Evolutionary conservation across 1,139 yeast genomes (phyloP), one percentile per base, ranked within the genome.

Genomic region (Yueomyces sp.): DNA sequence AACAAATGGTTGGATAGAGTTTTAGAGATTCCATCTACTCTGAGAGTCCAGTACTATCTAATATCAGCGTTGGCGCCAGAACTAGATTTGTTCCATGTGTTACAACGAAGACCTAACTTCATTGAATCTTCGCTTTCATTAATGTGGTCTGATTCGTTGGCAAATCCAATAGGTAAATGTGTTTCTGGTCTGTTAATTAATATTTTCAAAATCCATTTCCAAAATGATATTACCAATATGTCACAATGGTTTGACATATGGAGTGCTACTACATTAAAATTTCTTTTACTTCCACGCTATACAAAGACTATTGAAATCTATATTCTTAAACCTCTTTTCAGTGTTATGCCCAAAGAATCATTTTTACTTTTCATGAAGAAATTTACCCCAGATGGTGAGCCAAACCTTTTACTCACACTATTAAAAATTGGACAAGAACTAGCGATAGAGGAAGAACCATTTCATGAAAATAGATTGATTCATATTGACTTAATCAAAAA

Each of bases 131-230:
- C 84, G 6, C 57, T 83, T 7, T 49, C 63, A 0, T 59, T 69
- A 7, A 75, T 83, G 65, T 63, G 68, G 49, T 69, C 78, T 1
- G 77, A 75, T 50, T 73, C 84, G 0, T 58, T 84, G 43, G 81
- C 93, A 0, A 81, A 78, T 49, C 72, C 81, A 1, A 72, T 81
- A 12, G 81, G 85, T 29, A 82, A 79, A 55, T 70, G 83, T 12
- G 51, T 85, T 1, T 67, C 68, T 12, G 59, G 76, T 0, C 51
- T 82, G 2, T 65, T 67, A 43, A 58, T 64, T 30, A 66, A 66
- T 42, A 48, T 64, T 5, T 67, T 64, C 43, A 48, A 51, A 7
- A 53, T 52, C 4, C 58, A 55, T 41, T 52, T 45, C 32, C 32
- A 44, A 2, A 42, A 47, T n/a, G 43, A 51, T 4, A 32, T 31